These are phyloP conservation scores for Avena eriantha DNA, from an alignment of 176 grass and related monocot species.

Conservation along the genomic window DNA sequence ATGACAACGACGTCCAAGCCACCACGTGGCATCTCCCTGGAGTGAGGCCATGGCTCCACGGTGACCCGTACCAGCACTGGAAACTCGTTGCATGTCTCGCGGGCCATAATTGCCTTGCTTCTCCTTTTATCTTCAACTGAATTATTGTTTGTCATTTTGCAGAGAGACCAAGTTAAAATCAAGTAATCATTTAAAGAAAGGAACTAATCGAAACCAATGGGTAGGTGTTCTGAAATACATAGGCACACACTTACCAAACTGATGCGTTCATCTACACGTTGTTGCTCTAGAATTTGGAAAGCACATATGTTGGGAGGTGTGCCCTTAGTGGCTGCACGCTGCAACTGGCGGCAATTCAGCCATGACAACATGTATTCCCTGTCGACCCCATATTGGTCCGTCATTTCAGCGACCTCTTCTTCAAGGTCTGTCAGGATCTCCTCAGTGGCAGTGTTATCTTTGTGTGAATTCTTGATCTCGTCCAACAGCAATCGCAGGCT, in stretches of 20 bases:
- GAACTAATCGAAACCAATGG: neutral
- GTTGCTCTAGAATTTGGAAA: neutral
- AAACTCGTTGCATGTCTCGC: neutral
- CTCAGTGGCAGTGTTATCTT: neutral
- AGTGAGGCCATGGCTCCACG: neutral
- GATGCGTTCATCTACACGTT: neutral
- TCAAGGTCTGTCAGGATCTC: neutral
- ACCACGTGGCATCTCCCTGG: fast-evolving
- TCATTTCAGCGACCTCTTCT: neutral
- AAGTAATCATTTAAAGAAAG: neutral
- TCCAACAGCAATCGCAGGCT: neutral
- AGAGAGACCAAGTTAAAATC: neutral
- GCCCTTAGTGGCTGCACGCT: too few species aligned
- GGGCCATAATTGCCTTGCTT: neutral
- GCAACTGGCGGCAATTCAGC: too few species aligned
- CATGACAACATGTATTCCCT: too few species aligned
- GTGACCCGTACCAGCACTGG: neutral
- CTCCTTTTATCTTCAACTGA: neutral
- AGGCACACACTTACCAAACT: neutral
- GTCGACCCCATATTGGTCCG: neutral
- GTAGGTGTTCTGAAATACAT: neutral
- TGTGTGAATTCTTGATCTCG: neutral
- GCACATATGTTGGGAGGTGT: too few species aligned
- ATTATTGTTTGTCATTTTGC: too few species aligned
- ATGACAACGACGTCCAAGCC: neutral